Evolutionary conservation across 768 basidiomycete genomes (phyloP).

Genomic region (Lactifluus hygrophoroides): DNA sequence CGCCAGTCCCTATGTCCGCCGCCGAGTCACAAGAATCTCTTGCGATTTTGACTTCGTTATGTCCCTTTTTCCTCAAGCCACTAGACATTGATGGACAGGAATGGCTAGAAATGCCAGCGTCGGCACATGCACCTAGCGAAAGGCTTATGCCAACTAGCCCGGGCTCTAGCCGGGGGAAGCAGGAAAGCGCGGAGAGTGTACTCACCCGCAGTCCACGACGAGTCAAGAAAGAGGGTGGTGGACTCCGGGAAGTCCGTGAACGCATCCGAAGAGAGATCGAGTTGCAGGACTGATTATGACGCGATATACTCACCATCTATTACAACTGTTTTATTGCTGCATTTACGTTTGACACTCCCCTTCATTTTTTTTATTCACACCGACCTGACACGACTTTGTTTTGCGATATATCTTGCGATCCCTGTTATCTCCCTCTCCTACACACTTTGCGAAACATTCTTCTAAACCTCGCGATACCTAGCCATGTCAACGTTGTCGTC

Average conservation of each 20-base stretch:
- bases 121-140: constrained; percentile 16
- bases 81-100: constrained; percentile 51
- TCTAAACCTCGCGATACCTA: constrained; percentile 12
- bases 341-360: constrained; percentile 6
- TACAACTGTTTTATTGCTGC: constrained; percentile 5
- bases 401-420: constrained; percentile 21
- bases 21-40: constrained; percentile 75
- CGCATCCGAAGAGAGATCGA: constrained; percentile 75
- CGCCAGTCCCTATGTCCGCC: constrained; percentile 67
- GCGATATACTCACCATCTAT: constrained; percentile 10
- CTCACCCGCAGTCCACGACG: constrained; percentile 62
- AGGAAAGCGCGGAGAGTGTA: constrained; percentile 53
- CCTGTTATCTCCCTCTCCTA: constrained; percentile 3
- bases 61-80: constrained; percentile 71
- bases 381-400: constrained; percentile 1
- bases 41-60: constrained; percentile 52
- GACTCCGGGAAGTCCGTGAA: constrained; percentile 72
- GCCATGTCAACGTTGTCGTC: constrained; percentile 5
- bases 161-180: constrained; percentile 35
- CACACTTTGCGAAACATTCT: constrained; percentile 5
- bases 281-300: constrained; percentile 40
- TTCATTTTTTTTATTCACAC: neutral
- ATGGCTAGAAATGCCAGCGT: constrained; percentile 54
- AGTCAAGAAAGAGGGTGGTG: constrained; percentile 63
- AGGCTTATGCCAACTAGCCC: constrained; percentile 40